Base-by-base conservation (phyloP, 768 basidiomycete genomes). In the Cystobasidium tubakii region DNA sequence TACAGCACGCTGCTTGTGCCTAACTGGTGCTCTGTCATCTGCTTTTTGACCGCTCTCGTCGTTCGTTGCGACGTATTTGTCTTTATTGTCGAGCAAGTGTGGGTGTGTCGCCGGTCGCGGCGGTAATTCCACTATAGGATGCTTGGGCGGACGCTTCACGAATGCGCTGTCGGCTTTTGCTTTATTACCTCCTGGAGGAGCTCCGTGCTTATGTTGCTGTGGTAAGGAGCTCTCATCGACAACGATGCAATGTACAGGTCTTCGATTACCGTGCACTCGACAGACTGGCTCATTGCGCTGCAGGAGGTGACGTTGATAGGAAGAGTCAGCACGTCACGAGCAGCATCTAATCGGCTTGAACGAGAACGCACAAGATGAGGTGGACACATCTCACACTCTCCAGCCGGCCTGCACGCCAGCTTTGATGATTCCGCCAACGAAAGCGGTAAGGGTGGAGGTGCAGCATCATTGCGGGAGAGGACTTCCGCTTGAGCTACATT, bases 201-300 rank as follows among this genome's bases (percentile, higher is more conserved):
- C 44, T 10, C 66, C 43, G 23, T 53, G 66, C 44, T 67, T 33
- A 9, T 50, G 50, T 17, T 67, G 50, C 43, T 67, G n/a, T 67
- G 44, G 42, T 34, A 33, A 29, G 12, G 44, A 15, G 12, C 10
- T 12, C 17, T 34, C 66, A 31, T 67, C 66, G 4, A 67, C 13
- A 27, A 67, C 66, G 66, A 67, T 50, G 29, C 66, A 67, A 25
- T 33, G 39, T n/a, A 67, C 50, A 2, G 46, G 50, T 12, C 66
- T 7, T 3, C 66, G 39, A 53, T 67, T 67, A 17, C 66, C 66
- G 29, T 67, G 46, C n/a, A 67, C 66, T n/a, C 66, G 42, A 50
- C 66, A 67, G 29, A 31, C 66, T 67, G 66, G 66, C 43, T 67
- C 66, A 50, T 50, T 67, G 31, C 66, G 43, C 44, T 67, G 43